These are phyloP conservation scores for Aquanectria penicillioides DNA, from an alignment of 2,329 filamentous ascomycete genomes.

Conservation along the genomic window DNA sequence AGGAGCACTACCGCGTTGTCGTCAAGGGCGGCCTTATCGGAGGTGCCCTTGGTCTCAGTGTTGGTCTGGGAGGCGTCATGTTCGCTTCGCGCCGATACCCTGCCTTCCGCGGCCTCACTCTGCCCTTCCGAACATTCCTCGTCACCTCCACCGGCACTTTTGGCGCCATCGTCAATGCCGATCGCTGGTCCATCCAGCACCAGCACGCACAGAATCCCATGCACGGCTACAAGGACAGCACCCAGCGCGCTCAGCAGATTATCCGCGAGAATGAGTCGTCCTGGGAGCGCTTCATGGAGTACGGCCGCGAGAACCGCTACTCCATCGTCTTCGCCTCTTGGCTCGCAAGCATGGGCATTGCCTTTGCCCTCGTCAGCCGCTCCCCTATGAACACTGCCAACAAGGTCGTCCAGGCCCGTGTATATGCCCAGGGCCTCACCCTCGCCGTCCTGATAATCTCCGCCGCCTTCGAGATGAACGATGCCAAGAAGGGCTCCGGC, in stretches of 20 bases:
- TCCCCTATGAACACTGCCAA: conserved; percentile 79
- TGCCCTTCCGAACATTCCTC: conserved; percentile 93
- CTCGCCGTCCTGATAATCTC: conserved; percentile 84
- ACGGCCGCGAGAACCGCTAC: conserved; percentile 85
- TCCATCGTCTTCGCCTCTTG: conserved; percentile 84
- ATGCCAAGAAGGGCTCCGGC: conserved; percentile 79
- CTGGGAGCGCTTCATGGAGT: conserved; percentile 72
- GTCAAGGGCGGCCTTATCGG: conserved; percentile 83
- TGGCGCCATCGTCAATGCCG: conserved; percentile 86
- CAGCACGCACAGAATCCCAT: conserved; percentile 76
- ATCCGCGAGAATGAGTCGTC: conserved; percentile 65
- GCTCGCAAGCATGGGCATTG: conserved; percentile 81
- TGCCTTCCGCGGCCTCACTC: conserved; percentile 81
- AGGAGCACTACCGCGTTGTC: conserved; percentile 83
- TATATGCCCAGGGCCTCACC: conserved; percentile 92
- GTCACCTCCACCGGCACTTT: conserved; percentile 86
- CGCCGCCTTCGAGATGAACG: conserved; percentile 82
- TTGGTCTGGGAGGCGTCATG: conserved; percentile 75
- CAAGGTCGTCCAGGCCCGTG: conserved; percentile 93
- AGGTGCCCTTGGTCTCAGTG: conserved; percentile 71
- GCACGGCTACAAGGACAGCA: conserved; percentile 71
- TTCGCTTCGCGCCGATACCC: conserved; percentile 76
- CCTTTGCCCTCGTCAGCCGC: conserved; percentile 79
- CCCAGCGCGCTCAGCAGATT: conserved; percentile 65
- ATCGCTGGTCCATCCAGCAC: conserved; percentile 72